Evolutionary conservation across 805 yeast genomes (phyloP).

Genomic region (Kuraishia hungarica): DNA sequence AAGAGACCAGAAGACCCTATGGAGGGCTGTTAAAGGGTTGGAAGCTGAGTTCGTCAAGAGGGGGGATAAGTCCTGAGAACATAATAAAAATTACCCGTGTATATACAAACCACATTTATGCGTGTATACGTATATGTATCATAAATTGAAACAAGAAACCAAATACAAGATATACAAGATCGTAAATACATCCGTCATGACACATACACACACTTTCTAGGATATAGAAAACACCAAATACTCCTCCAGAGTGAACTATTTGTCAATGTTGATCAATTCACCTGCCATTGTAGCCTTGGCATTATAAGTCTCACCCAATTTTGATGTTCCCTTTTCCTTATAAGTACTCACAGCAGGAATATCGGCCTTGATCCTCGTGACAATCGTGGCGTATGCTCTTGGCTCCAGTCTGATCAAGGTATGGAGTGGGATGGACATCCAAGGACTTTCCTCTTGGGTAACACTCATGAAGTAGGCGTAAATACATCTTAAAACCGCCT

Average conservation of each 20-base stretch:
- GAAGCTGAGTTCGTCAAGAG: not conserved
- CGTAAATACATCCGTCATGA: not conserved
- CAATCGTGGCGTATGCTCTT: slow-evolving; percentile 85
- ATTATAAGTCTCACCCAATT: slow-evolving; percentile 41
- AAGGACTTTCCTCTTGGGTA: slow-evolving; percentile 94
- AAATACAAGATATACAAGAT: not conserved
- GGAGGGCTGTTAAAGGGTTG: slow-evolving; percentile 54
- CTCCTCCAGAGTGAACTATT: not conserved
- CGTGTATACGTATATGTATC: too few relatives aligned
- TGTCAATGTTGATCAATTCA: slow-evolving; percentile 31
- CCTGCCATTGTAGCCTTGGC: slow-evolving; percentile 32
- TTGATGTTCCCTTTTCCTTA: slow-evolving; percentile 85
- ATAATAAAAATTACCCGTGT: not conserved
- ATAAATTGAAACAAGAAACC: not conserved
- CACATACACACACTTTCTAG: not conserved
- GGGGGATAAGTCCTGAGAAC: not conserved
- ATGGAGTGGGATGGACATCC: slow-evolving; percentile 98
- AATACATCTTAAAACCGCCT: slow-evolving; percentile 91
- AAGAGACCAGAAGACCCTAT: slow-evolving; percentile 53
- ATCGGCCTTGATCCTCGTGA: slow-evolving; percentile 85
- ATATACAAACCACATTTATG: too few relatives aligned
- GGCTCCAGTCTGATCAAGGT: slow-evolving; percentile 92
- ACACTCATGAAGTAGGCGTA: slow-evolving; percentile 98
- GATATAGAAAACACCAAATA: too few relatives aligned
- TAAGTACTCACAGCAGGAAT: slow-evolving; percentile 97